Base-by-base conservation (phyloP, 2,329 filamentous ascomycete species). In the Dryadomyces quercus-mongolicae region DNA sequence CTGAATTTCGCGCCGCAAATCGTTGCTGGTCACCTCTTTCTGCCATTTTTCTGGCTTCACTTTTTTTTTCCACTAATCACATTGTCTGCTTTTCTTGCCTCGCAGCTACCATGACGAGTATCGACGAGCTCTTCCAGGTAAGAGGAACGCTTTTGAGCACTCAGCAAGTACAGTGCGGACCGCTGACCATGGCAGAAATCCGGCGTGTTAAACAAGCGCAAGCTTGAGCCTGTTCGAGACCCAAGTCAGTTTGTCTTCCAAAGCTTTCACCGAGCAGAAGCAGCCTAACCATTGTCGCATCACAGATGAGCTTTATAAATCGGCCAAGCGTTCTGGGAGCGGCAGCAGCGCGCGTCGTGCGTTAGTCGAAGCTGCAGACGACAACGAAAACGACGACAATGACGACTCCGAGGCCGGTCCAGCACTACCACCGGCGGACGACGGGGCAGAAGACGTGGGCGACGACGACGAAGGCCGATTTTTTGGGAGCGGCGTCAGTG, bases 391-490 rank as follows among this genome's bases (percentile, higher is more conserved):
- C 25, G 25, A 31, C 38, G 38, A 12, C 16, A 16, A 44, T n/a
- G 42, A 44, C 13, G 42, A 44, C 16, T 5, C 18, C 46, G 73
- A 76, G 62, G 74, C 73, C 40, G 73, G 71, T 1, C 74, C 75
- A 2, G 74, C 80, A 46, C 70, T 78, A 16, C 66, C 70, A 5
- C 73, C 75, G 38, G 67, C 70, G 15, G 74, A 74, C 36, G 74
- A 75, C 45, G 69, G 71, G 42, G 47, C 16, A 12, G 66, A 65
- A 12, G 65, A 64, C 3, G 66, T 59, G 10, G 67, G 63, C 54
- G 87, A 92, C 60, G 91, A 95, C 62, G 89, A 95, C 53, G 93
- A 95, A 59, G 93, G 92, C 1, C 84, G 93, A 12, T 98, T 98
- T 73, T 98, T 96, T 62, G 93, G 92, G 46, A 88, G 90, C 53